Conservation (phyloP, 2,329 filamentous ascomycete species). For the Magnaporthiopsis incrustans region DNA sequence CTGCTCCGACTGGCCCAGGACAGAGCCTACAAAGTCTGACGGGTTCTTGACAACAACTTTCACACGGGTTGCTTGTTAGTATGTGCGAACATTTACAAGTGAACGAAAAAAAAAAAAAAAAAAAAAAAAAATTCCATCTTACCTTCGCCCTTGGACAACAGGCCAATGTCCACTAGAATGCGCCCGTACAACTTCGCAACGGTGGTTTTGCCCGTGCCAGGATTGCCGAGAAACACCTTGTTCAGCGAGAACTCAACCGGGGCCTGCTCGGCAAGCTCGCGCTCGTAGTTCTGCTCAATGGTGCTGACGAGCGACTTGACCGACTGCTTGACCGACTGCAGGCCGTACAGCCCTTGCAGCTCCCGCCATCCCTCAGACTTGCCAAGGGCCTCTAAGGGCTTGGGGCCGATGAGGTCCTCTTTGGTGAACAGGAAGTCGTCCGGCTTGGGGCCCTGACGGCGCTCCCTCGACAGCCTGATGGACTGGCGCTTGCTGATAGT, state of each 20-base stretch:
- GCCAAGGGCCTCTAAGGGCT: slow-evolving; percentile 46
- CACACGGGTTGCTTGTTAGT: not conserved
- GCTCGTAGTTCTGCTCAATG: slow-evolving; percentile 54
- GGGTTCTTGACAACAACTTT: slow-evolving; percentile 62
- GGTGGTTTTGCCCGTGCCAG: slow-evolving; percentile 70
- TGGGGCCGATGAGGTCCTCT: slow-evolving; percentile 64
- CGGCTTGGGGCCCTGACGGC: slow-evolving; percentile 26
- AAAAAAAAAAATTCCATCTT: slow-evolving; percentile 13
- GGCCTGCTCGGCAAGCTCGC: slow-evolving; percentile 55
- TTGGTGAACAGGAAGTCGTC: slow-evolving; percentile 54
- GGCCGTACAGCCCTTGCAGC: slow-evolving; percentile 50
- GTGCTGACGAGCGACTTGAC: slow-evolving; percentile 51
- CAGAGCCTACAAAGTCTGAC: slow-evolving; percentile 60
- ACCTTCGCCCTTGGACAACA: slow-evolving; percentile 62
- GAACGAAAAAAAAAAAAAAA: not conserved
- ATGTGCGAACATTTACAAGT: not conserved
- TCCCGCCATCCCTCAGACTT: slow-evolving; percentile 48
- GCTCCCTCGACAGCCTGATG: slow-evolving; percentile 40
- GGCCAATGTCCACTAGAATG: slow-evolving; percentile 59
- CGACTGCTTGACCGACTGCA: slow-evolving; percentile 54
- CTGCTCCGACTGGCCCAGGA: slow-evolving; percentile 58
- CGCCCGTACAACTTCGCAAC: slow-evolving; percentile 65
- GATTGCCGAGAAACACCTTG: slow-evolving; percentile 60
- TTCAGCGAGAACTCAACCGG: slow-evolving; percentile 56
- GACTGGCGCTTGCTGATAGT: slow-evolving; percentile 51